Percentiles rank a stretch among this genome's conserved stretches.
Conservation (phyloP, 306 rosid species). For the Vicia villosa region DNA sequence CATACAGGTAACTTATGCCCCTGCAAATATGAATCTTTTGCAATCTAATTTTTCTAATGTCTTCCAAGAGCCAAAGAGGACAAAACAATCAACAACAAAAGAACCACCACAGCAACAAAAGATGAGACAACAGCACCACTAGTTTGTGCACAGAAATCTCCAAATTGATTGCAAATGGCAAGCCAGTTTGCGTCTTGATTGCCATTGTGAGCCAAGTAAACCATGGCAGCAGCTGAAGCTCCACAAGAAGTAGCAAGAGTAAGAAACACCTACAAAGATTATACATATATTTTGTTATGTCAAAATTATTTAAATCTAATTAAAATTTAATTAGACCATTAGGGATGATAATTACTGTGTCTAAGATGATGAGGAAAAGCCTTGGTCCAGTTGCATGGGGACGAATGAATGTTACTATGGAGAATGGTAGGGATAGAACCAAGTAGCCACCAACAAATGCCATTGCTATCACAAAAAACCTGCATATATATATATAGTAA, state of each 20-base stretch:
- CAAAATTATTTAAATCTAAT: not conserved
- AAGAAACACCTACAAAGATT: constrained; percentile 52
- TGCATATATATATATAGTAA: constrained; percentile 39
- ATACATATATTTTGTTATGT: not conserved
- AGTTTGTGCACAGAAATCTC: constrained; percentile 63
- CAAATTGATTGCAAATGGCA: constrained; percentile 81
- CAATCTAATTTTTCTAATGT: not conserved
- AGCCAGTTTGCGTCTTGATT: constrained; percentile 82
- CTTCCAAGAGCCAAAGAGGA: constrained; percentile 64
- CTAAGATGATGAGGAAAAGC: constrained; percentile 67
- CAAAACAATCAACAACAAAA: constrained; percentile 55
- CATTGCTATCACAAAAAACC: constrained; percentile 86
- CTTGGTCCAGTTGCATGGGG: constrained; percentile 68
- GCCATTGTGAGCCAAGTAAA: constrained; percentile 84
- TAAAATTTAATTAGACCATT: not conserved
- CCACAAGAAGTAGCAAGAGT: constrained; percentile 68
- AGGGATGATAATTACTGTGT: constrained; percentile 55
- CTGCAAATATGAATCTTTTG: constrained; percentile 5
- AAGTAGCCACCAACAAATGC: constrained; percentile 74
- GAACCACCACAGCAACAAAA: constrained; percentile 50
- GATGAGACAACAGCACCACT: constrained; percentile 82
- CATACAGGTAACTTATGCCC: constrained; percentile 25
- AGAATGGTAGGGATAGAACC: constrained; percentile 81
- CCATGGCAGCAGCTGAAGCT: constrained; percentile 77
- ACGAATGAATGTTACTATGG: constrained; percentile 69